Evolutionary conservation across 2,329 filamentous ascomycete species (phyloP), one percentile per base, ranked within the genome.

Genomic region (Apiospora hydei): DNA sequence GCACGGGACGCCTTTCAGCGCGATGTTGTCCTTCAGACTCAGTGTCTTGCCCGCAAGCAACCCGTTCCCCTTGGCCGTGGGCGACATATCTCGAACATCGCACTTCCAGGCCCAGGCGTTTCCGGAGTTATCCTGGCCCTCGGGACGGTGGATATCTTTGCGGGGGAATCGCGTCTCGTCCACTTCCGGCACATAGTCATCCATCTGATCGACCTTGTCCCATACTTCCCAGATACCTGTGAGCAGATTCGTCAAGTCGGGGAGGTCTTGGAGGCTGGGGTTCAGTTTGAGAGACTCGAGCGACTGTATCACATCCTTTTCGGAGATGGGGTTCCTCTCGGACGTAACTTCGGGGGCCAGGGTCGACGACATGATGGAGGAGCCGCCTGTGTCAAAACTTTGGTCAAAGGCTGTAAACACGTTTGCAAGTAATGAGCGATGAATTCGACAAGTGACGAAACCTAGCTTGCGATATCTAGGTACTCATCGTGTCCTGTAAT

Each of bases 21-120:
- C 81, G 14, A 87, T 82, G 72, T 86, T 87, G 76, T 87, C 86
- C 73, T 87, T 88, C 69, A 87, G 76, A 7, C 80, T 83, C 7
- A 87, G 78, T 51, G 79, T 85, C 74, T 83, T 83, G 49, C 83
- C 82, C 5, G 80, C 72, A 7, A 87, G 79, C 26, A 82, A 75
- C n/a, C 72, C 69, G 26, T 67, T 66, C 34, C 77, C 76, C 4
- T 75, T 70, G 14, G 76, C 69, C 14, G 76, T 72, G 1, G 74
- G 72, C 4, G 78, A 75, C 71, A 83, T 81, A 69, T 76, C 74
- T 70, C 82, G 81, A 30, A 49, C 47, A 24, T 75, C 79, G 67
- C 81, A 83, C 69, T 75, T 80, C 82, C 83, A 85, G 5, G 83
- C 84, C 84, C 84, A 85, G 1, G 83, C 84, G 1, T 81, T 80